Evolutionary conservation across 1,139 yeast species (phyloP), one percentile per base, ranked within the genome.

Genomic region (Debaryomycetaceae sp.): DNA sequence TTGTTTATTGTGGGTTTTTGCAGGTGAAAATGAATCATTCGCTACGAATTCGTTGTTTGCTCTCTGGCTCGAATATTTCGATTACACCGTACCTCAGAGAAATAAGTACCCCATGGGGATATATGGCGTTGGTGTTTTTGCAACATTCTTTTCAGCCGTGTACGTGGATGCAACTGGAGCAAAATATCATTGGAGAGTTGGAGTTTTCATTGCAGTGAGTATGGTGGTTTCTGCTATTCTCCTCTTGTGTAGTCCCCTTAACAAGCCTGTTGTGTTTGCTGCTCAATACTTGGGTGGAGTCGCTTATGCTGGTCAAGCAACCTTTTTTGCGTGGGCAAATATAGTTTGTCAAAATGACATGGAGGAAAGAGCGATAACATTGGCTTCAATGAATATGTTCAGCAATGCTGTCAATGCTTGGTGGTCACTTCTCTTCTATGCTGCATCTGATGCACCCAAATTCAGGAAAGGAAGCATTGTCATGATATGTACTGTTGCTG

Each of bases 401-500:
- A 17, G 34, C 6, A 28, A 26, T 22, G 26, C 29, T 1, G 31
- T 33, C 9, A 17, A 13, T 17, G 39, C 31, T 15, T 50, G 52
- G 50, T 56, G 50, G 8, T 58, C 58, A 9, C 43, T 55, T 7
- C 49, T 55, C 37, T 58, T 55, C 22, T 55, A 59, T 58, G 50
- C 45, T 33, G 56, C 61, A 2, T 48, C 39, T 13, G 55, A 52
- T 31, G 54, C 52, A 8, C 56, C 56, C 6, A 34, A 52, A 28
- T 51, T 46, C 33, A 40, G 44, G 31, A 50, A 48, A 36, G 56
- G 56, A 15, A 70, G 79, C 43, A 77, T 70, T 50, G 83, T 84
- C 1, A 71, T 79, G 70, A 52, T 79, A 40, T 79, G 74, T 3
- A 79, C 84, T 0, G 62, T 75, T 0, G 43, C 68, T 2, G 56